phyloP scores from a whole-genome alignment of 257 asterid genomes.

The Solanum clarkiae region DNA sequence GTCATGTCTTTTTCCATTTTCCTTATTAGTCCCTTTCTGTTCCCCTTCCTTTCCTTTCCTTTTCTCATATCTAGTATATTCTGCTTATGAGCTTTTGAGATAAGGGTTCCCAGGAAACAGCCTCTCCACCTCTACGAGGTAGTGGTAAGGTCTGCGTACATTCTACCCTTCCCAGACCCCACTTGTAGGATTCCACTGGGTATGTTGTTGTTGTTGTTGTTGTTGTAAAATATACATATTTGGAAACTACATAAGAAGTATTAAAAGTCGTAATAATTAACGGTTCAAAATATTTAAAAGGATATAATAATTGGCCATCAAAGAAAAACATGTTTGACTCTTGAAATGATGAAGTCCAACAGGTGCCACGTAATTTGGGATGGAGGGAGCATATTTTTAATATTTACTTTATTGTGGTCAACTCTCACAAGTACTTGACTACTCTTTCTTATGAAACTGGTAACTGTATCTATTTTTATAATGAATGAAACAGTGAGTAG shows the following conservation, averaged over 20 bases:
- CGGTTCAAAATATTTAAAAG: background rate
- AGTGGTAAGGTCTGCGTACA: no score
- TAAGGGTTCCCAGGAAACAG: no score
- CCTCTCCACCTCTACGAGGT: no score
- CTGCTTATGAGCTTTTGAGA: no score
- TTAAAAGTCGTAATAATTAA: background rate
- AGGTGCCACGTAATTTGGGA: background rate
- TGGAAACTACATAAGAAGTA: background rate
- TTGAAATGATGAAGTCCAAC: background rate
- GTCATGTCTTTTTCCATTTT: no score
- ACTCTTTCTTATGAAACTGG: background rate
- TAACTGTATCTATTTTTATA: background rate
- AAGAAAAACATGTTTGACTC: background rate
- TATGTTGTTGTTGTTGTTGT: no score
- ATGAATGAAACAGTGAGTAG: background rate
- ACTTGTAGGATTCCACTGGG: no score
- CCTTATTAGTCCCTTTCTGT: no score
- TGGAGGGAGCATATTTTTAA: background rate
- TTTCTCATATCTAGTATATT: no score
- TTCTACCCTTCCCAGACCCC: no score
- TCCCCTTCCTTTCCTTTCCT: no score
- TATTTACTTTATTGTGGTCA: background rate
- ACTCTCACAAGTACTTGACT: background rate
- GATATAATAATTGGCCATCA: background rate
- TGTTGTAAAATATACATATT: background rate